A percentile compares a stretch with the other conserved stretches of the same genome.
These are phyloP conservation scores for Gossypium gossypioides DNA, from an alignment of 441 rosid species.

Conservation along the genomic window DNA sequence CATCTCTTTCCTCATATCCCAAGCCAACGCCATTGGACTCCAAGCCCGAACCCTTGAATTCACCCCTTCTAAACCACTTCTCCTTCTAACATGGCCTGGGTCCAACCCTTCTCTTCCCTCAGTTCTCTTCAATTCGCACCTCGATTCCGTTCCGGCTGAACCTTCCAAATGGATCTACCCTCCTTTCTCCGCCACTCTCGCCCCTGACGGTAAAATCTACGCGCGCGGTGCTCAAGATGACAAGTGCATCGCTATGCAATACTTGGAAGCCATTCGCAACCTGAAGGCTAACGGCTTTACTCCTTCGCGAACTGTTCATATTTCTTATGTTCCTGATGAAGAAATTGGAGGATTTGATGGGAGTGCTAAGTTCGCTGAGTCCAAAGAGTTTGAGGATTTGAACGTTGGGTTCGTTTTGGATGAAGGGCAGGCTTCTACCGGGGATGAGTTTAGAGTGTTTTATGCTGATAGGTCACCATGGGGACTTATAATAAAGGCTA, in stretches of 20 bases:
- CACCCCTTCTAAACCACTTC: slow-evolving; percentile 40
- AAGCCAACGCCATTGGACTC: slow-evolving; percentile 48
- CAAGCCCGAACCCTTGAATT: slow-evolving; percentile 37
- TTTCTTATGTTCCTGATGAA: slow-evolving; percentile 69
- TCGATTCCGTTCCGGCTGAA: slow-evolving; percentile 86
- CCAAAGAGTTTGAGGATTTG: slow-evolving; percentile 47
- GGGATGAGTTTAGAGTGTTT: slow-evolving; percentile 59
- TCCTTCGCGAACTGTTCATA: slow-evolving; percentile 53
- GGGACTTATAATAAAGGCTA: slow-evolving; percentile 43
- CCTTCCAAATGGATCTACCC: slow-evolving; percentile 62
- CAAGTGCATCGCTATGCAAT: slow-evolving; percentile 71
- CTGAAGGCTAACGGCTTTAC: slow-evolving; percentile 35
- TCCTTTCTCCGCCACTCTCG: slow-evolving; percentile 62
- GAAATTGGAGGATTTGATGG: slow-evolving; percentile 75
- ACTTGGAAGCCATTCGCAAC: slow-evolving; percentile 62
- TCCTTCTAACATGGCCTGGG: slow-evolving; percentile 65
- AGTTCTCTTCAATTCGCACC: slow-evolving; percentile 73
- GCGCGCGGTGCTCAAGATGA: slow-evolving; percentile 90
- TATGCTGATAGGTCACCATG: slow-evolving; percentile 66
- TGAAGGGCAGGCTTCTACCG: slow-evolving; percentile 75
- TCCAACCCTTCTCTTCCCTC: slow-evolving; percentile 59
- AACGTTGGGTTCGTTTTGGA: slow-evolving; percentile 71
- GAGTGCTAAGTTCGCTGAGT: slow-evolving; percentile 39
- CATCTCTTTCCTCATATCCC: slow-evolving; percentile 40
- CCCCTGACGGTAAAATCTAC: slow-evolving; percentile 45